Percentiles rank a stretch among this genome's conserved stretches.
These are phyloP conservation scores for Thelephora terrestris DNA, from an alignment of 1,284 basidiomycete species.

Conservation along the genomic window DNA sequence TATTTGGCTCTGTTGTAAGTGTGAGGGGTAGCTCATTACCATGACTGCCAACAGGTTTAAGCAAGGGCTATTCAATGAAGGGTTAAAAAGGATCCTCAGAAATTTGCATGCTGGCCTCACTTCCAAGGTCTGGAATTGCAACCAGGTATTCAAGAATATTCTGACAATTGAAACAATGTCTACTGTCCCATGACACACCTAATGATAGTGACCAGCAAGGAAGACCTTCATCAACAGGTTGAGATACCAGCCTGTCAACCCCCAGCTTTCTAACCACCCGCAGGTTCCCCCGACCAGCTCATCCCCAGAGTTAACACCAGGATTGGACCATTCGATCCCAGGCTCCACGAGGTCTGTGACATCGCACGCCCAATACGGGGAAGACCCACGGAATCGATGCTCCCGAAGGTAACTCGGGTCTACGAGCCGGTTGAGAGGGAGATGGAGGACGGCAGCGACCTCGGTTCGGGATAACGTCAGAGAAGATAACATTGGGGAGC, in stretches of 20 bases:
- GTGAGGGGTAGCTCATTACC: too few species aligned
- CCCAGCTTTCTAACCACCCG: constrained; percentile 62
- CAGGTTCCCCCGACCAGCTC: constrained; percentile 34
- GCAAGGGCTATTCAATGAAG: too few species aligned
- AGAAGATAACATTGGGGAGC: constrained; percentile 45
- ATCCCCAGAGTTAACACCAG: constrained; percentile 21
- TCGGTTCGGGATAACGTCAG: constrained; percentile 49
- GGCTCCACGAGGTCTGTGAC: constrained; percentile 49
- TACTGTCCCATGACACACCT: too few species aligned
- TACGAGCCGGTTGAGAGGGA: constrained; percentile 45
- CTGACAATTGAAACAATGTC: too few species aligned
- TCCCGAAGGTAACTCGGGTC: constrained; percentile 29
- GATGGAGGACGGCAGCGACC: constrained; percentile 61
- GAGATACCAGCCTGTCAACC: constrained; percentile 75
- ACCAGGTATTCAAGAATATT: too few species aligned
- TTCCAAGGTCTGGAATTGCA: too few species aligned
- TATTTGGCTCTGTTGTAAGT: too few species aligned
- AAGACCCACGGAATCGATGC: constrained; percentile 35
- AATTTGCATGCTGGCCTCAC: too few species aligned
- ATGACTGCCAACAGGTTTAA: too few species aligned
- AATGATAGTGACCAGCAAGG: too few species aligned
- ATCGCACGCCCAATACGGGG: constrained; percentile 59
- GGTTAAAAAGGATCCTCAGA: too few species aligned
- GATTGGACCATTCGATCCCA: constrained; percentile 13
- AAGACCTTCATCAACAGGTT: constrained; percentile 45